Conservation (phyloP, 2,329 filamentous ascomycete genomes). For the Exophiala bonariae region DNA sequence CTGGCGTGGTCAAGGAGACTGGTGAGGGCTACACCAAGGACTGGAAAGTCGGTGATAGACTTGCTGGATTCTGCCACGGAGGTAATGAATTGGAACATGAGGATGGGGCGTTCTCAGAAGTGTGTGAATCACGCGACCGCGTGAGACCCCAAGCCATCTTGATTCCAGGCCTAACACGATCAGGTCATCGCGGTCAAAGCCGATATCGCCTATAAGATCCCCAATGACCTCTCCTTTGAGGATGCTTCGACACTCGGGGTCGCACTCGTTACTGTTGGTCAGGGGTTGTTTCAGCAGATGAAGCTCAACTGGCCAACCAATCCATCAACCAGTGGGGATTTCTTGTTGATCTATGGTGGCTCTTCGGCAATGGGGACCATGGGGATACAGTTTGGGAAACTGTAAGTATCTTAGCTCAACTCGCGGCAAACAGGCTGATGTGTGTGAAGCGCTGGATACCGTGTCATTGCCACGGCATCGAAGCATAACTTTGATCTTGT, state of each 20-base stretch:
- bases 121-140: too few relatives aligned
- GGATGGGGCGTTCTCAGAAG: slow-evolving; percentile 39
- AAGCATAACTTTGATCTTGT: slow-evolving; percentile 36
- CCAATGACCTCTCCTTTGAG: slow-evolving; percentile 33
- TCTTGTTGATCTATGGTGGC: slow-evolving; percentile 42
- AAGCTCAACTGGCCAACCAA: slow-evolving; percentile 25
- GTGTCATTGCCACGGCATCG: slow-evolving; percentile 37
- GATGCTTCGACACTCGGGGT: slow-evolving; percentile 35
- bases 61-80: slow-evolving; percentile 39
- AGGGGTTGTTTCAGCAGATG: slow-evolving; percentile 40
- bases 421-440: background rate
- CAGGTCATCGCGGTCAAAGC: slow-evolving; percentile 31
- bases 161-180: too few relatives aligned
- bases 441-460: slow-evolving; percentile 30
- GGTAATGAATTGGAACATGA: slow-evolving; percentile 31
- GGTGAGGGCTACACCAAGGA: slow-evolving; percentile 22
- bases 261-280: slow-evolving; percentile 40
- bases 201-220: slow-evolving; percentile 33
- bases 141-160: too few relatives aligned
- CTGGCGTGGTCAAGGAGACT: slow-evolving; percentile 33
- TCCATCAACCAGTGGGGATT: slow-evolving; percentile 28
- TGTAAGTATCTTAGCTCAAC: slow-evolving; percentile 27
- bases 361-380: slow-evolving; percentile 40
- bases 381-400: slow-evolving; percentile 42
- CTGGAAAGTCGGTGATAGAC: slow-evolving; percentile 46